A percentile compares a stretch with the other conserved stretches of the same genome.
These are phyloP conservation scores for Beauveria sp. DNA, from an alignment of 2,329 filamentous ascomycete species.

Conservation along the genomic window DNA sequence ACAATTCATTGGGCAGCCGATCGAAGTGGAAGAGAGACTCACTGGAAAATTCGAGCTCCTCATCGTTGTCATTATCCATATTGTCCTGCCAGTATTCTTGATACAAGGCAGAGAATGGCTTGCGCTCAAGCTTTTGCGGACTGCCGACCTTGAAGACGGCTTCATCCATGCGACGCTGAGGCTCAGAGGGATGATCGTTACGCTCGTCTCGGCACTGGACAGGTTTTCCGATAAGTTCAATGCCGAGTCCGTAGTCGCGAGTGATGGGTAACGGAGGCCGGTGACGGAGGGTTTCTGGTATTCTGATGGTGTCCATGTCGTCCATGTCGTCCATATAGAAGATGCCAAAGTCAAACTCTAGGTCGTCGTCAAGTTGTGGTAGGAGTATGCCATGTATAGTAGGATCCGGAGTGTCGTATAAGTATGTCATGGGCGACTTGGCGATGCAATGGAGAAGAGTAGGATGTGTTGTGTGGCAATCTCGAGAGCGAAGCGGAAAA, in stretches of 20 bases:
- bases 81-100: constrained; percentile 7
- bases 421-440: constrained; percentile 4
- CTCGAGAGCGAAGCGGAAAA: neutral
- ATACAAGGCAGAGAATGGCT: neutral
- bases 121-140: neutral
- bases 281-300: constrained; percentile 3
- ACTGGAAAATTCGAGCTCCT: constrained; percentile 6
- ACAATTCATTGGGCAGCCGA: neutral
- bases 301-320: neutral
- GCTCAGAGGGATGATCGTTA: neutral
- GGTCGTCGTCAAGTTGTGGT: neutral
- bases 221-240: neutral
- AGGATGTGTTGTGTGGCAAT: neutral
- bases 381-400: constrained; percentile 4
- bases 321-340: constrained; percentile 8
- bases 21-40: neutral
- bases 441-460: neutral
- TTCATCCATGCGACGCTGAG: neutral
- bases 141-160: constrained; percentile 2
- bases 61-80: constrained; percentile 1
- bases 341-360: constrained; percentile 2
- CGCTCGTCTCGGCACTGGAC: neutral
- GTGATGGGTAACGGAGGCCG: neutral
- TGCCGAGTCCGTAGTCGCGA: neutral
- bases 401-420: constrained; percentile 3